Evolutionary conservation across 306 rosid genomes (phyloP).

Genomic region (Chamaecrista fasciculata): DNA sequence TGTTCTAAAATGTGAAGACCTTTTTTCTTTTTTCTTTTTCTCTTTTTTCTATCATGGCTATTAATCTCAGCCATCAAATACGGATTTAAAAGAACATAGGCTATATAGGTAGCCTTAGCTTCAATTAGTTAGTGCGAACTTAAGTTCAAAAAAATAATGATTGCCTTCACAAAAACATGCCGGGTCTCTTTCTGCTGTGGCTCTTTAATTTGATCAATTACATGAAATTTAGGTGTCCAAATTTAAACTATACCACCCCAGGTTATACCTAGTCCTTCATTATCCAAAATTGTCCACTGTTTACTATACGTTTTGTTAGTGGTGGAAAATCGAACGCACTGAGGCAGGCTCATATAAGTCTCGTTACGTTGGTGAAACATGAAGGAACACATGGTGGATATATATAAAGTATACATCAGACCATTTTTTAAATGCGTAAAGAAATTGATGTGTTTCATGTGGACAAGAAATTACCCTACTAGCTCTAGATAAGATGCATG

Average conservation of each 20-base stretch:
- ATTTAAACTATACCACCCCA: not conserved
- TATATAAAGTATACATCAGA: not conserved
- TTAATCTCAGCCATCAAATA: not conserved
- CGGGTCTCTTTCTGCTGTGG: not conserved
- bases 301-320: not conserved
- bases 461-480: not conserved
- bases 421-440: not conserved
- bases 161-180: slow-evolving; percentile 10
- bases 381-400: not conserved
- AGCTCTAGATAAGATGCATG: too few relatives aligned
- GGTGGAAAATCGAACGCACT: slow-evolving; percentile 15
- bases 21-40: not conserved
- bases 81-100: not conserved
- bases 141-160: slow-evolving; percentile 18
- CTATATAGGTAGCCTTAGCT: not conserved
- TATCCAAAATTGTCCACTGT: not conserved
- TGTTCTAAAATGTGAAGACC: too few relatives aligned
- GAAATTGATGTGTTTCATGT: not conserved
- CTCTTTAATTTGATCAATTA: not conserved
- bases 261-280: not conserved
- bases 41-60: not conserved
- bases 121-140: slow-evolving; percentile 22
- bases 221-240: not conserved
- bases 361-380: not conserved
- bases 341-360: slow-evolving; percentile 8